Percentiles rank a stretch among this genome's conserved stretches.
Evolutionary conservation across 139 green algal species (phyloP).

Genomic region (Closterium sp.): DNA sequence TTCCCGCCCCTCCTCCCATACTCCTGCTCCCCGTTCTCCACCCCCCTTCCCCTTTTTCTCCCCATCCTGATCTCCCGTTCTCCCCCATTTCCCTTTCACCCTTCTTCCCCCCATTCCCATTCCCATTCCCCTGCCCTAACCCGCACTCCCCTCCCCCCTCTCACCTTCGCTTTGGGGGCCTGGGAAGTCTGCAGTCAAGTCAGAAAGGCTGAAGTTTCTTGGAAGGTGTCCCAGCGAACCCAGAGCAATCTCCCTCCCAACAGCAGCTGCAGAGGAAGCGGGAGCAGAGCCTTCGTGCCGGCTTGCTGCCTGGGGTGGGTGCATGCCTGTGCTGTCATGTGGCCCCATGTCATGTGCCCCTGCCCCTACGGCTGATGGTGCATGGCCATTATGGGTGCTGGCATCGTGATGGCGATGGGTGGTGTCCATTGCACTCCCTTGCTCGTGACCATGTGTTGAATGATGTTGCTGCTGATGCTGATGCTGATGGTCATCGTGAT

Average conservation of each 20-base stretch:
- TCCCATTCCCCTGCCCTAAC: no score
- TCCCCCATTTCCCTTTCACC: no score
- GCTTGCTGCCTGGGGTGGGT: no score
- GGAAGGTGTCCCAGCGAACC: conserved; percentile 29
- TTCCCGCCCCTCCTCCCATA: background rate
- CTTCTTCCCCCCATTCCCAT: no score
- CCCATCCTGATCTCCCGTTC: no score
- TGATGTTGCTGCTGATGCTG: background rate
- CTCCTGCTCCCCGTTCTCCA: background rate
- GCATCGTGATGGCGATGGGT: background rate
- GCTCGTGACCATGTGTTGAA: background rate
- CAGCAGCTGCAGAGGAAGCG: no score
- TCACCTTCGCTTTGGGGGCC: background rate
- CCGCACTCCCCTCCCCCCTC: no score
- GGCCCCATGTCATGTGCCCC: background rate
- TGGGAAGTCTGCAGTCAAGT: conserved; percentile 38
- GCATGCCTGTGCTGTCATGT: background rate
- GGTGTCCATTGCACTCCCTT: conserved; percentile 12
- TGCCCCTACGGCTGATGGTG: background rate
- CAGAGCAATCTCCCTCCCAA: background rate
- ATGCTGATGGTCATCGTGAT: background rate
- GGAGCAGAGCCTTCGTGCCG: no score
- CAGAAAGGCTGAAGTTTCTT: conserved; percentile 46
- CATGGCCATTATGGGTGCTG: background rate
- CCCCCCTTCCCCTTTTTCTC: no score